These are phyloP conservation scores for Leptodontidium sp. DNA, from an alignment of 2,329 filamentous ascomycete species.

Conservation along the genomic window DNA sequence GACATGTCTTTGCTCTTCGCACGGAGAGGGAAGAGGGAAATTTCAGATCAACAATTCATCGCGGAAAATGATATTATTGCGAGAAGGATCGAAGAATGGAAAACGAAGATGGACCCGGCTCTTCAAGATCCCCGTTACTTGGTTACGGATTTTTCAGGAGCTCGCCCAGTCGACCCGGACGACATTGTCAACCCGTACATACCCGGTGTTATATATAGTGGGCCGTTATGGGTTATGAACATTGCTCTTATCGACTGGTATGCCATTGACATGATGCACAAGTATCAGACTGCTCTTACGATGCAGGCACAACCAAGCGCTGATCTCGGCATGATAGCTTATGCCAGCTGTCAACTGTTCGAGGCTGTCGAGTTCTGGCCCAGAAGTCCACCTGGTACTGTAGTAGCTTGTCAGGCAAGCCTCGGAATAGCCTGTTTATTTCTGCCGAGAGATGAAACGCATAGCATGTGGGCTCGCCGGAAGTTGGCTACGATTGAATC, in stretches of 20 bases:
- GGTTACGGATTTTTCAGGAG: constrained; percentile 68
- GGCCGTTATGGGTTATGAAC: constrained; percentile 77
- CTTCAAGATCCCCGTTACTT: constrained; percentile 69
- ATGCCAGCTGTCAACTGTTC: constrained; percentile 78
- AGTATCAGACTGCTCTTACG: constrained; percentile 71
- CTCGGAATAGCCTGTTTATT: constrained; percentile 81
- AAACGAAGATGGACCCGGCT: constrained; percentile 63
- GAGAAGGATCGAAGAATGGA: constrained; percentile 58
- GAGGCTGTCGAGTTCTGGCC: constrained; percentile 80
- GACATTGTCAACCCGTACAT: constrained; percentile 80
- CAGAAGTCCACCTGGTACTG: constrained; percentile 71
- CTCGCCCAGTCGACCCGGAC: constrained; percentile 60
- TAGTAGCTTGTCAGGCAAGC: constrained; percentile 78
- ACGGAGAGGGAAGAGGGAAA: constrained; percentile 67
- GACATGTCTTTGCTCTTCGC: constrained; percentile 84
- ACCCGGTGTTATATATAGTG: constrained; percentile 73
- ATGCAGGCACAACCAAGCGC: constrained; percentile 55
- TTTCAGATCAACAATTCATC: constrained; percentile 71
- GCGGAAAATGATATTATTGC: constrained; percentile 65
- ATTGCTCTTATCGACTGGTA: constrained; percentile 79
- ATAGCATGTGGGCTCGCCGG: constrained; percentile 80
- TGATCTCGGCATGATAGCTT: constrained; percentile 69
- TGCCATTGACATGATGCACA: constrained; percentile 81
- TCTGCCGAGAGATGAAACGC: constrained; percentile 75
- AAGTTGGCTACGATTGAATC: constrained; percentile 83